Evolutionary conservation across 1,284 basidiomycete genomes (phyloP).

Genomic region (Leccinum griseonigrum): DNA sequence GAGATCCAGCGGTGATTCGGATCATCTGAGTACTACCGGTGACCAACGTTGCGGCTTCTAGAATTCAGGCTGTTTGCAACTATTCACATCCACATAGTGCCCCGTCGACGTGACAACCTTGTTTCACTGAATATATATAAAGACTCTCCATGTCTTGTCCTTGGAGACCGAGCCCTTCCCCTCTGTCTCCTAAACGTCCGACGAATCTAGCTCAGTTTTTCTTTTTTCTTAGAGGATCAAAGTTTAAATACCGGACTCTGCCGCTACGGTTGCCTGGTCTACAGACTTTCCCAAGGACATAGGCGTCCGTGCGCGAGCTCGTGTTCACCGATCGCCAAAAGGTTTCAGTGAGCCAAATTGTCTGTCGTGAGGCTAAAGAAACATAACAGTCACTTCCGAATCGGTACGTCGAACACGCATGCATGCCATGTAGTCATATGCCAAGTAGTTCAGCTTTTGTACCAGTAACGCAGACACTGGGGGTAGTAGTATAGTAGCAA

Average conservation of each 20-base stretch:
- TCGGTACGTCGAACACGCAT: neutral
- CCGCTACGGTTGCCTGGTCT: neutral
- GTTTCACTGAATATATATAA: neutral
- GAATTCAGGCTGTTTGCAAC: neutral
- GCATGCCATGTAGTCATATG: neutral
- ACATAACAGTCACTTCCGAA: neutral
- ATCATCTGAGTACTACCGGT: neutral
- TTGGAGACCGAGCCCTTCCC: neutral
- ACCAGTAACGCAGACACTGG: neutral
- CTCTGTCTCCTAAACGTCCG: neutral
- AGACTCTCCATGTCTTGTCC: neutral
- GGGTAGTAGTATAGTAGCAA: slow-evolving; percentile 1
- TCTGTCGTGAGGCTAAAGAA: neutral
- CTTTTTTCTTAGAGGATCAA: neutral
- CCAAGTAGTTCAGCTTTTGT: neutral
- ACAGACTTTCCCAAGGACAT: neutral
- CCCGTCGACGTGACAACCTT: neutral
- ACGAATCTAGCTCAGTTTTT: neutral
- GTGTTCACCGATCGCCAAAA: neutral
- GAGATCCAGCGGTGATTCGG: neutral
- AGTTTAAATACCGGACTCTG: neutral
- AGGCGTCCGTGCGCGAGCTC: neutral
- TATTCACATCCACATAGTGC: neutral
- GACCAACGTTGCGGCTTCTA: neutral
- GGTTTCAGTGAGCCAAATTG: neutral